Evolutionary conservation across 1,284 basidiomycete species (phyloP).

Genomic region (Papiliotrema laurentii): DNA sequence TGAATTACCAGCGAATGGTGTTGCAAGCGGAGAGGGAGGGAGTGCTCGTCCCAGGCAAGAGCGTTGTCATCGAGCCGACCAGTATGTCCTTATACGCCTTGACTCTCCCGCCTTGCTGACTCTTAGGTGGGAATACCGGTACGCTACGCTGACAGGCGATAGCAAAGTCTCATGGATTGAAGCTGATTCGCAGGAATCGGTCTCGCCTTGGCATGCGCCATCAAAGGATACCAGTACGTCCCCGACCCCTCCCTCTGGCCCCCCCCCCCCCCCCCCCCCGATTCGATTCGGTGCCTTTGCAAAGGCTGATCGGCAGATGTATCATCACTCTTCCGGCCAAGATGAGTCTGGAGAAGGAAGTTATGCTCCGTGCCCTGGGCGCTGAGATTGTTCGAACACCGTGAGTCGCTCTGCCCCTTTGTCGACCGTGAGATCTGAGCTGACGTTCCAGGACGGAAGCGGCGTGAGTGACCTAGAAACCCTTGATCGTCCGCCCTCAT

Average conservation of each 20-base stretch:
- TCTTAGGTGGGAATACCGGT: slow-evolving; percentile 80
- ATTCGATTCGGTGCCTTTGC: too few species aligned
- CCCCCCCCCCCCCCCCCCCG: too few species aligned
- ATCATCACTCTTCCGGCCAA: slow-evolving; percentile 96
- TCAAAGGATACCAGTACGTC: slow-evolving; percentile 46
- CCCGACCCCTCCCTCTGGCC: too few species aligned
- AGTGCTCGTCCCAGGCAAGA: slow-evolving; percentile 77
- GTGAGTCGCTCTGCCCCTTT: slow-evolving; percentile 50
- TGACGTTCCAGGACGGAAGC: slow-evolving; percentile 41
- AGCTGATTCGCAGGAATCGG: slow-evolving; percentile 64
- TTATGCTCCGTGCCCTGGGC: slow-evolving; percentile 81
- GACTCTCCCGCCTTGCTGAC: not conserved
- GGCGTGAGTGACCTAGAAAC: slow-evolving; percentile 20
- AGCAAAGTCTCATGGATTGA: not conserved
- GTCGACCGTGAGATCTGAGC: not conserved
- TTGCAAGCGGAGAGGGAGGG: slow-evolving; percentile 85
- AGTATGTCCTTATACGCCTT: slow-evolving; percentile 21
- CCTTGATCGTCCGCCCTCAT: not conserved
- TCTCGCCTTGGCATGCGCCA: slow-evolving; percentile 80
- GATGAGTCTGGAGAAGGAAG: slow-evolving; percentile 96
- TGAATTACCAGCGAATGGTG: slow-evolving; percentile 94
- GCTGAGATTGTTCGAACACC: slow-evolving; percentile 93
- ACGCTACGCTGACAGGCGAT: slow-evolving; percentile 25
- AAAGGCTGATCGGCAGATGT: slow-evolving; percentile 34
- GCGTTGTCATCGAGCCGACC: slow-evolving; percentile 83